phyloP scores from a whole-genome alignment of 768 basidiomycete genomes.

The Goffeauzyma gilvescens region DNA sequence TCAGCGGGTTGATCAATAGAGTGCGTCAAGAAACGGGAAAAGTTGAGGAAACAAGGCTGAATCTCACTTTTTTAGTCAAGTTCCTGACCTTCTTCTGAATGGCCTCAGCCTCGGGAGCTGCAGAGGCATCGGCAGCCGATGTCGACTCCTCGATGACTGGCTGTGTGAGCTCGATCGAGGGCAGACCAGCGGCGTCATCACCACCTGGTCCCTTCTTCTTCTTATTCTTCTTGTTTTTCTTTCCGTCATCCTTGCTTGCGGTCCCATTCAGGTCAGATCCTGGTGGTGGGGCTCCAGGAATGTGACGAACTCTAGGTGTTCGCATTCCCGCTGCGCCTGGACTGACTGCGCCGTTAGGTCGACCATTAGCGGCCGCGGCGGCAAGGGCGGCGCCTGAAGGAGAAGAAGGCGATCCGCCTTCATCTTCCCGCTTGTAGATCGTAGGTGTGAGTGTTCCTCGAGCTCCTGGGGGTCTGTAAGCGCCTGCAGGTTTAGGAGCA shows the following conservation, averaged over 20 bases:
- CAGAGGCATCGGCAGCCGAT: conserved; percentile 8
- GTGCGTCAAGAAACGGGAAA: too few relatives aligned
- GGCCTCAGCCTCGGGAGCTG: conserved; percentile 41
- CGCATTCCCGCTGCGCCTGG: conserved; percentile 11
- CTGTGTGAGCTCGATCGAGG: conserved; percentile 6
- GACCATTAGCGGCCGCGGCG: conserved; percentile 22
- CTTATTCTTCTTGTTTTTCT: conserved; percentile 46
- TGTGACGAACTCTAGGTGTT: conserved; percentile 38
- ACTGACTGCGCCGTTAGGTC: conserved; percentile 11
- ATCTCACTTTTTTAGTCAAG: conserved; percentile 81
- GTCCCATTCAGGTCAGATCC: conserved; percentile 35
- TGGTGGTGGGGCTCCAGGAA: conserved; percentile 52
- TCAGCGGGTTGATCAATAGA: too few relatives aligned
- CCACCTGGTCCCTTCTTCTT: conserved; percentile 19
- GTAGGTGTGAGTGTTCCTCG: conserved; percentile 71
- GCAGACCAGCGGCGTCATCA: conserved; percentile 11
- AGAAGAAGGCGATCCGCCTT: conserved; percentile 47
- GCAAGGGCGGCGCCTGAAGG: conserved; percentile 37
- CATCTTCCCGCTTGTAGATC: conserved; percentile 80
- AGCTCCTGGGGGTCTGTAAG: conserved; percentile 85
- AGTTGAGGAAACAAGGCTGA: too few relatives aligned
- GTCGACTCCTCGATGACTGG: too few relatives aligned
- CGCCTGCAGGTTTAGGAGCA: conserved; percentile 50
- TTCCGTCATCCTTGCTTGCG: conserved; percentile 32
- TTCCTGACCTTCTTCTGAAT: conserved; percentile 83